Percentiles rank a stretch among this genome's conserved stretches.
Evolutionary conservation across 2,329 filamentous ascomycete species (phyloP).

Genomic region (Zymoseptoria ardabiliae): DNA sequence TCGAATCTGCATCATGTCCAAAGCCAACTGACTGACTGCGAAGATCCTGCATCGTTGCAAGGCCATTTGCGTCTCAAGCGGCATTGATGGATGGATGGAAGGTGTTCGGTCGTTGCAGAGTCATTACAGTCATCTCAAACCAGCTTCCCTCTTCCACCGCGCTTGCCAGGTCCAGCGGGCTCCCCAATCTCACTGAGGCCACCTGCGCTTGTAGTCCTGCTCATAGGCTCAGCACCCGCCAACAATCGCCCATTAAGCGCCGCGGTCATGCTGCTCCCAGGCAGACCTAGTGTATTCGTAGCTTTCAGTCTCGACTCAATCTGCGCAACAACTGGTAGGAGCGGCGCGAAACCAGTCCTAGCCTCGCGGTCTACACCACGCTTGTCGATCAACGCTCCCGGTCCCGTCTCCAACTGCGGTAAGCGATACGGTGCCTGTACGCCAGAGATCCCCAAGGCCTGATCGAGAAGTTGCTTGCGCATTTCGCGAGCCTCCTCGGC

Average conservation of each 20-base stretch:
- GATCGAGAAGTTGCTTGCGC: constrained; percentile 28
- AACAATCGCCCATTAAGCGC: constrained; percentile 17
- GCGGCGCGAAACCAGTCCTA: constrained; percentile 28
- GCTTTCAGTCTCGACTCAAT: constrained; percentile 14
- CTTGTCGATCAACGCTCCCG: constrained; percentile 26
- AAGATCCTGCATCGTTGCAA: not conserved
- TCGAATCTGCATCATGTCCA: not conserved
- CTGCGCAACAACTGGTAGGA: constrained; percentile 15
- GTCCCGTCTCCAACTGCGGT: constrained; percentile 29
- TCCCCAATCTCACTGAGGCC: constrained; percentile 22
- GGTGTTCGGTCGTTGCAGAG: not conserved
- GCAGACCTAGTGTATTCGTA: constrained; percentile 5
- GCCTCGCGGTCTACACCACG: constrained; percentile 28
- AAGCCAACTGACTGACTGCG: not conserved
- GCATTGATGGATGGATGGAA: not conserved
- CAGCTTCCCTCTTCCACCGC: constrained; percentile 16
- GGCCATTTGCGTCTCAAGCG: not conserved
- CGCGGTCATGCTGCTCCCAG: constrained; percentile 21
- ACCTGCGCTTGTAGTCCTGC: constrained; percentile 22
- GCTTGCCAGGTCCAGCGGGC: constrained; percentile 4
- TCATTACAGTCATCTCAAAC: constrained; percentile 1
- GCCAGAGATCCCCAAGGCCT: constrained; percentile 24
- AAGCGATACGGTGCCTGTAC: constrained; percentile 29
- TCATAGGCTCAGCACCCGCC: constrained; percentile 24
- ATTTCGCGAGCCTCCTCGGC: constrained; percentile 21